These are phyloP conservation scores for Pisolithus sp. DNA, from an alignment of 768 basidiomycete species.

Conservation along the genomic window DNA sequence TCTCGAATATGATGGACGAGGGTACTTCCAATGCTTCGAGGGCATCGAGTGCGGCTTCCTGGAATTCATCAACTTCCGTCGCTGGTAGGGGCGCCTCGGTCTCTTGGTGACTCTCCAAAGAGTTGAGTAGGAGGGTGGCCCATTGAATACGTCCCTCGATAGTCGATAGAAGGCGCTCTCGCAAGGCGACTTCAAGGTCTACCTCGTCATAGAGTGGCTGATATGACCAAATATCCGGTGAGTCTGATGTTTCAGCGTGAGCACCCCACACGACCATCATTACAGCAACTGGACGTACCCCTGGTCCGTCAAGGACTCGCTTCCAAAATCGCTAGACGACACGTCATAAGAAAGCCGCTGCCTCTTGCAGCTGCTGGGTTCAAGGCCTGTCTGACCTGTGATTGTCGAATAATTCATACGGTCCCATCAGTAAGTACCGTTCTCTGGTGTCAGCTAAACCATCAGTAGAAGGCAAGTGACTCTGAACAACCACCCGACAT, in stretches of 20 bases:
- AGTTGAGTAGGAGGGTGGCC: constrained; percentile 36
- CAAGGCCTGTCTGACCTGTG: constrained; percentile 10
- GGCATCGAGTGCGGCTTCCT: constrained; percentile 37
- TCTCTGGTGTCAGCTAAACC: background rate
- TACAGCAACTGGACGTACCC: constrained; percentile 11
- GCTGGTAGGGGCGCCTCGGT: constrained; percentile 7
- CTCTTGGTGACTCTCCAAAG: constrained; percentile 19
- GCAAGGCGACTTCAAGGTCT: constrained; percentile 37
- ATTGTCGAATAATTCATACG: constrained; percentile 18
- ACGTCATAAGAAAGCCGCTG: background rate
- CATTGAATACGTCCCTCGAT: constrained; percentile 41
- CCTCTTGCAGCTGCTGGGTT: constrained; percentile 10
- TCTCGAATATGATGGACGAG: constrained; percentile 32
- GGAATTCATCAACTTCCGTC: constrained; percentile 28
- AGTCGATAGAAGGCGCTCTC: constrained; percentile 35
- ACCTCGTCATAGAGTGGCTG: constrained; percentile 32
- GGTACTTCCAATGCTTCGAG: constrained; percentile 36
- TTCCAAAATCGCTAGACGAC: constrained; percentile 9
- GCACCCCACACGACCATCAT: background rate
- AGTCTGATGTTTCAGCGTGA: constrained; percentile 7
- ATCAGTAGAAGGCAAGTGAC: no score
- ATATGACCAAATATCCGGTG: constrained; percentile 8
- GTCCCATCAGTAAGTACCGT: constrained; percentile 17
- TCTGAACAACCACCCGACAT: no score
- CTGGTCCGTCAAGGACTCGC: constrained; percentile 5